These are phyloP conservation scores for Sanghuangporus weigelae DNA, from an alignment of 1,284 basidiomycete genomes.

Conservation along the genomic window DNA sequence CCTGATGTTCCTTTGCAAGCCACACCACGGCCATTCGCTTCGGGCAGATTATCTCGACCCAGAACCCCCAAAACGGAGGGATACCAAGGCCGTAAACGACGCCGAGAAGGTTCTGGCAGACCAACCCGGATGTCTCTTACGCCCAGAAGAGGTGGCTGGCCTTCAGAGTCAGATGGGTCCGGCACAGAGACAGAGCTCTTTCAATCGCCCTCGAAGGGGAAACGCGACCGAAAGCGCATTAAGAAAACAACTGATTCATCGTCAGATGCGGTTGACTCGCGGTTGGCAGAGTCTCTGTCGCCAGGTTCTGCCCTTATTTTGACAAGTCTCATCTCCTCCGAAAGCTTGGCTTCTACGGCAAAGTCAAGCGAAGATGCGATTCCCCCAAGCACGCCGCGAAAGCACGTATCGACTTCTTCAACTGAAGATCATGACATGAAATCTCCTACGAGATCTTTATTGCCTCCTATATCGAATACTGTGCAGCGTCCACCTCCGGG, in stretches of 20 bases:
- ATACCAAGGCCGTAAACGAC: constrained; percentile 8
- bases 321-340: background rate
- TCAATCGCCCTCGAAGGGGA: constrained; percentile 1
- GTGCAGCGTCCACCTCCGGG: constrained; percentile 16
- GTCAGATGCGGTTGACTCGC: background rate
- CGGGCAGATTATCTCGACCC: background rate
- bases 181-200: constrained; percentile 5
- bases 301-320: constrained; percentile 12
- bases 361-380: background rate
- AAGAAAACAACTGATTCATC: constrained; percentile 6
- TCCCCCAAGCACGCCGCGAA: background rate
- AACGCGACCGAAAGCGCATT: constrained; percentile 8
- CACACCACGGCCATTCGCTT: background rate
- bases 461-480: background rate
- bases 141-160: constrained; percentile 7
- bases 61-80: background rate
- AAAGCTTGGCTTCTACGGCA: background rate
- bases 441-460: background rate
- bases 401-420: background rate
- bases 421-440: background rate
- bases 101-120: constrained; percentile 3
- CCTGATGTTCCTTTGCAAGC: background rate
- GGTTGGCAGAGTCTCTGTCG: constrained; percentile 12
- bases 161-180: constrained; percentile 2
- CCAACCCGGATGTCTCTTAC: constrained; percentile 1